Evolutionary conservation across 2,329 filamentous ascomycete genomes (phyloP), one percentile per base, ranked within the genome.

Genomic region (Emydomyces testavorans): DNA sequence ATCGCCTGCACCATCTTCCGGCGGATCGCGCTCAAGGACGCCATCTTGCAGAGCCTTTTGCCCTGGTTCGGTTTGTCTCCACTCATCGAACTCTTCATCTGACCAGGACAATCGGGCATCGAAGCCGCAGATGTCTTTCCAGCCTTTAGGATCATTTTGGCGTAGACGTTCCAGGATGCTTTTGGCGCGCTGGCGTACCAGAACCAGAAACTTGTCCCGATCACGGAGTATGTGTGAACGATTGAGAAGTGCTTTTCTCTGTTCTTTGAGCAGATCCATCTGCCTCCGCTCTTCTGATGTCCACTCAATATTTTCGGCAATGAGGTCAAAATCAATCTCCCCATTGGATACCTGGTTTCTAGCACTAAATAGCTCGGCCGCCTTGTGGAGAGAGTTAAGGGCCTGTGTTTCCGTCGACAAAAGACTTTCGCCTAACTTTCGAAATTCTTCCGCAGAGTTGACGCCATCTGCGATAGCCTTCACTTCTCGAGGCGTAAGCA

Each of bases 81-180:
- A 73, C 24, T 66, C 64, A 29, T 68, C 62, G 50, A 73, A 72
- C 52, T 72, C 69, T 40, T 69, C 67, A 46, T 73, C 71, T 2
- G 65, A 66, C 70, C 70, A 72, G 0, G 68, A 62, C 21, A 73
- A 59, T 16, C 71, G 61, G 10, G 61, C 57, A 52, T 73, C 71
- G 51, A 69, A 73, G 1, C 70, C 71, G 51, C 71, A 73, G 36
- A 72, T 65, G 53, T 71, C 69, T 51, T 72, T 72, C 64, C 66
- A 65, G 35, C 66, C 64, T 51, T 71, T 71, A 2, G 69, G 66
- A 31, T 71, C 67, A 15, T 59, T 59, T 45, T 68, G 64, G 52
- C 69, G 70, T 34, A 72, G 50, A 23, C 63, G 62, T 36, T 72
- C 70, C 2, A 70, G 59, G 3, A 72, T 59, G 29, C 50, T 60